phyloP scores from a whole-genome alignment of 192 early-diverging fungal species.

The Gamsiella multidivaricata region DNA sequence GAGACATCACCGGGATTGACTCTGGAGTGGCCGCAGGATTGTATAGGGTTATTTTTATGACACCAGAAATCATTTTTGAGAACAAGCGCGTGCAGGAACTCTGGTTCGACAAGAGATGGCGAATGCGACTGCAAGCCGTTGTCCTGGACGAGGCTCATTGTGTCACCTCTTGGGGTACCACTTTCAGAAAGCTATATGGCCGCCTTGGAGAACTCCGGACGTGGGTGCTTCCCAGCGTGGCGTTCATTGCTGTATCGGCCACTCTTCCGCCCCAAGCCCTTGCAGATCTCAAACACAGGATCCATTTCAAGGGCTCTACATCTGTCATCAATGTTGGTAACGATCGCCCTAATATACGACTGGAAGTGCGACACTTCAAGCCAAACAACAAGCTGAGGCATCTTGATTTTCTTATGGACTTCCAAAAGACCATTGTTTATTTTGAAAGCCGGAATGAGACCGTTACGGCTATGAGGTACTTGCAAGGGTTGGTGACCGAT shows the following conservation, averaged over 20 bases:
- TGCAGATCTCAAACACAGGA: constrained; percentile 1
- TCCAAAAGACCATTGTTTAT: constrained; percentile 24
- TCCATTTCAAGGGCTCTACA: neutral
- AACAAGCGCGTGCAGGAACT: neutral
- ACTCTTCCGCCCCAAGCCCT: constrained; percentile 7
- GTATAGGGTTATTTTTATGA: constrained; percentile 1
- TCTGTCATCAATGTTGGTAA: constrained; percentile 5
- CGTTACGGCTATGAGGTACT: too few relatives aligned
- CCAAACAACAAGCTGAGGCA: neutral
- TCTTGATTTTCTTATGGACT: constrained; percentile 2
- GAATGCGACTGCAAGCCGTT: neutral
- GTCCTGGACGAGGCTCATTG: constrained; percentile 27
- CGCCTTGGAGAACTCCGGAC: neutral
- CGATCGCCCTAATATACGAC: constrained; percentile 16
- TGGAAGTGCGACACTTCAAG: constrained; percentile 5
- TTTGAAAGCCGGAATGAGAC: constrained; percentile 15
- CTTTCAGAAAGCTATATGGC: neutral
- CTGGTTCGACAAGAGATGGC: neutral
- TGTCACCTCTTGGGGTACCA: neutral
- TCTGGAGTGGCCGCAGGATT: neutral
- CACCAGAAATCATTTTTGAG: constrained; percentile 10
- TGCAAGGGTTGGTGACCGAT: too few relatives aligned
- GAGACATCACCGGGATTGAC: too few relatives aligned
- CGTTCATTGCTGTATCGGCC: constrained; percentile 11
- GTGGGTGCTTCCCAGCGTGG: neutral